phyloP scores from a whole-genome alignment of 2,329 filamentous ascomycete species.

The Epichloe baconii region DNA sequence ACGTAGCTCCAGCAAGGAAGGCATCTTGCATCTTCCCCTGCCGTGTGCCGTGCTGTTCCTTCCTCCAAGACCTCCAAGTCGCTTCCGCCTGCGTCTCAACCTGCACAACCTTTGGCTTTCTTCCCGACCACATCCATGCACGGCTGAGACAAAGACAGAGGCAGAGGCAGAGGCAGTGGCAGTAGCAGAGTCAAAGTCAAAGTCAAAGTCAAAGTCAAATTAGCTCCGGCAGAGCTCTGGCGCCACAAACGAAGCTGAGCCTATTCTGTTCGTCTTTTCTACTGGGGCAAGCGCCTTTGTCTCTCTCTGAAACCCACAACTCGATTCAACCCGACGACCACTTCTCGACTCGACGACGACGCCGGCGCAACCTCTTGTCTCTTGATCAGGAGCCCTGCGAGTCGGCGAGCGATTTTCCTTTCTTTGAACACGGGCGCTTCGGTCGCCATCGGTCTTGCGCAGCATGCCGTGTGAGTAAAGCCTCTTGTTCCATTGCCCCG shows the following conservation, averaged over 20 bases:
- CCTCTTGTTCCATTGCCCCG: not conserved
- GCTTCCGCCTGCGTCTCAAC: no score
- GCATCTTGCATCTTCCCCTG: no score
- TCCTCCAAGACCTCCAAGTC: not conserved
- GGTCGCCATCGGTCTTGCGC: slow-evolving; percentile 14
- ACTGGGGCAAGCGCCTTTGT: not conserved
- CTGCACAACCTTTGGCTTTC: no score
- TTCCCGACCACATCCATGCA: no score
- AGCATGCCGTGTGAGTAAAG: slow-evolving; percentile 26
- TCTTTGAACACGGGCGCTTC: slow-evolving; percentile 10
- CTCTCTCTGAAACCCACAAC: slow-evolving; percentile 2
- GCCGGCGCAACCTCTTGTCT: slow-evolving; percentile 3
- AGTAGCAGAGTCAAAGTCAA: no score
- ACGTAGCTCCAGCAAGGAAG: no score
- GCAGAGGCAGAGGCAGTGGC: no score
- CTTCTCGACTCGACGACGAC: slow-evolving; percentile 1
- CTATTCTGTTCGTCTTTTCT: not conserved
- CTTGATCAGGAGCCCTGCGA: slow-evolving; percentile 9
- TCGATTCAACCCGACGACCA: not conserved
- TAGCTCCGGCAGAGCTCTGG: not conserved
- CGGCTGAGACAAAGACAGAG: not conserved
- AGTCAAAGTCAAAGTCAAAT: not conserved
- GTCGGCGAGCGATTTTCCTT: slow-evolving; percentile 1
- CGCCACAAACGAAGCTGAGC: not conserved
- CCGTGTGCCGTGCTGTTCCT: not conserved